Conservation (phyloP, 1,284 basidiomycete genomes). For the Mycosarcoma mackinlayi region DNA sequence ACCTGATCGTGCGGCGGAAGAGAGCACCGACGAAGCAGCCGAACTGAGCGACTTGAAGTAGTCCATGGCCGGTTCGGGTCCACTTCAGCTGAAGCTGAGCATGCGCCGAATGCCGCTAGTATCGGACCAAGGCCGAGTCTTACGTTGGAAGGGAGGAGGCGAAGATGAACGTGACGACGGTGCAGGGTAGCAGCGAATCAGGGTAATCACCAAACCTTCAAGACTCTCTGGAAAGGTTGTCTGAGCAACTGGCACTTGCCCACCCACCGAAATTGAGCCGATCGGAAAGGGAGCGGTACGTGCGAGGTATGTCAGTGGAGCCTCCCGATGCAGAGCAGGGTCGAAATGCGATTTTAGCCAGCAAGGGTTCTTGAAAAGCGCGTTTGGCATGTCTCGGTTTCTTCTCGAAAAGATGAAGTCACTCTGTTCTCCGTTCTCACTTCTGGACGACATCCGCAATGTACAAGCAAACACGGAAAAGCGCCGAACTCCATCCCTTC, state of each 20-base stretch:
- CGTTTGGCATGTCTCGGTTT: neutral
- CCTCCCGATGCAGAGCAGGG: constrained; percentile 1
- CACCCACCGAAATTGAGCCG: constrained; percentile 1
- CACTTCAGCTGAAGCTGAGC: neutral
- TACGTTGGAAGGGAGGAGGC: no score
- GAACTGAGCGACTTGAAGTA: constrained; percentile 84
- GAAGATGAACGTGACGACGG: no score
- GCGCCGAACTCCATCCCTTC: no score
- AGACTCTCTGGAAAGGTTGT: no score
- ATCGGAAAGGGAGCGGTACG: neutral
- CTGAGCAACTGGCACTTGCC: no score
- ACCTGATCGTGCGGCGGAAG: constrained; percentile 79
- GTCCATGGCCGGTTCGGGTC: constrained; percentile 74
- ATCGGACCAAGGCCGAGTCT: neutral
- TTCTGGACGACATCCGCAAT: no score
- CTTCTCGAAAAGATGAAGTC: neutral
- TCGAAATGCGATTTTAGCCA: neutral
- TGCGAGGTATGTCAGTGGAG: neutral
- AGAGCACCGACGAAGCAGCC: constrained; percentile 85
- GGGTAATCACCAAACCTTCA: no score
- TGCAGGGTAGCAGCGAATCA: no score
- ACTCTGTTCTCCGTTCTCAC: no score
- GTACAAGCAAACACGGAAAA: no score
- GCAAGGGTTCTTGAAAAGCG: neutral
- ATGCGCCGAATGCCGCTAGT: neutral